Conservation (phyloP, 345 rosid species). For the Citrus trifoliata region DNA sequence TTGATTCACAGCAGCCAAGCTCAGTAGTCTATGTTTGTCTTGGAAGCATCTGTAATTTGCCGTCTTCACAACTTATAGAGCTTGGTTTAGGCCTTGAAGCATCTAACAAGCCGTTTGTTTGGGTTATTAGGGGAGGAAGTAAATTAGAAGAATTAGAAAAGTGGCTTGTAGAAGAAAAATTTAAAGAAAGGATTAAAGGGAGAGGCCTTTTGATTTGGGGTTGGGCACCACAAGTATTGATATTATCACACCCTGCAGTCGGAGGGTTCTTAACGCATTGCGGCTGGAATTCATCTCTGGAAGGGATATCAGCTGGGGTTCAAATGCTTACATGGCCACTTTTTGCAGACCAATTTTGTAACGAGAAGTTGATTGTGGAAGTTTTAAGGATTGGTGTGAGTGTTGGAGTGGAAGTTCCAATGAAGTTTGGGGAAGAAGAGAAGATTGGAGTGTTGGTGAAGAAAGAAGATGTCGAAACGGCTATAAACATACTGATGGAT, state of each 20-base stretch:
- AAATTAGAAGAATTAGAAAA: not conserved
- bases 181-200: not conserved
- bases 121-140: not conserved
- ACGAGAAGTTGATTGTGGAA: constrained; percentile 7
- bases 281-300: constrained; percentile 13
- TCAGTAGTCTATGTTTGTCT: too few relatives aligned
- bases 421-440: not conserved
- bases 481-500: not conserved
- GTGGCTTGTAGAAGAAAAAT: not conserved
- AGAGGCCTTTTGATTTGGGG: constrained; percentile 22
- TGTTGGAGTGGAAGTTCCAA: not conserved
- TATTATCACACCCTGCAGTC: constrained; percentile 21
- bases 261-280: constrained; percentile 31
- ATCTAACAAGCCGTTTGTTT: too few relatives aligned
- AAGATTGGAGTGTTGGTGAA: not conserved
- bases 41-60: too few relatives aligned
- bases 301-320: constrained; percentile 12
- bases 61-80: too few relatives aligned
- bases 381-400: not conserved
- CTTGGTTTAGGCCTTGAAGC: too few relatives aligned
- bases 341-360: constrained; percentile 25
- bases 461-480: not conserved
- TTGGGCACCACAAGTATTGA: constrained; percentile 26
- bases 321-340: constrained; percentile 25
- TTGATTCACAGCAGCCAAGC: too few relatives aligned